Percentiles rank a stretch among this genome's conserved stretches.
Evolutionary conservation across 805 yeast species (phyloP).

Genomic region (Spathaspora girioi): DNA sequence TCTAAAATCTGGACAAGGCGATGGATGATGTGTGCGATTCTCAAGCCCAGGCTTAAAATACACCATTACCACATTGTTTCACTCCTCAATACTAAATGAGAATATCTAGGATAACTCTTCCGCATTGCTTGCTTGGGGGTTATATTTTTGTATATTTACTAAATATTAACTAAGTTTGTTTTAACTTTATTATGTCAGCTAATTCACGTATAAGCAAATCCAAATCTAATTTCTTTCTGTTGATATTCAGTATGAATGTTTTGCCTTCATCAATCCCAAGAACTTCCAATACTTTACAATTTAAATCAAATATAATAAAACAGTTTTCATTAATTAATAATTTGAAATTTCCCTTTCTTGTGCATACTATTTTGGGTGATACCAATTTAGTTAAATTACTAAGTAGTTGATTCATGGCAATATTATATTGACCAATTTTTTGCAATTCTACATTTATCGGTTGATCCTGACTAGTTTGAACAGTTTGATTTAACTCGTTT

Average conservation of each 20-base stretch:
- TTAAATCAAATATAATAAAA: not conserved
- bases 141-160: too few species aligned
- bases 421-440: not conserved
- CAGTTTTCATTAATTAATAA: not conserved
- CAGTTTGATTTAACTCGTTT: slow-evolving; percentile 20
- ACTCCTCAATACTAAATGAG: too few species aligned
- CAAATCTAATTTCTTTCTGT: not conserved
- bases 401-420: not conserved
- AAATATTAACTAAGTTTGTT: too few species aligned
- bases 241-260: not conserved
- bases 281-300: not conserved
- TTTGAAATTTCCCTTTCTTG: not conserved
- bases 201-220: not conserved
- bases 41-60: too few species aligned
- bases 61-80: too few species aligned
- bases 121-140: too few species aligned
- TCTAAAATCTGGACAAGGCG: too few species aligned
- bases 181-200: not conserved
- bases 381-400: not conserved
- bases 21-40: too few species aligned
- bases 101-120: too few species aligned
- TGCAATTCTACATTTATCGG: slow-evolving; percentile 11
- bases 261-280: not conserved
- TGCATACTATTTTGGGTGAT: not conserved
- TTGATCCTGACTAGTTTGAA: slow-evolving; percentile 24